A percentile compares a stretch with the other conserved stretches of the same genome.
phyloP scores from a whole-genome alignment of 140 eudicot genomes.

The Oenanthe javanica region DNA sequence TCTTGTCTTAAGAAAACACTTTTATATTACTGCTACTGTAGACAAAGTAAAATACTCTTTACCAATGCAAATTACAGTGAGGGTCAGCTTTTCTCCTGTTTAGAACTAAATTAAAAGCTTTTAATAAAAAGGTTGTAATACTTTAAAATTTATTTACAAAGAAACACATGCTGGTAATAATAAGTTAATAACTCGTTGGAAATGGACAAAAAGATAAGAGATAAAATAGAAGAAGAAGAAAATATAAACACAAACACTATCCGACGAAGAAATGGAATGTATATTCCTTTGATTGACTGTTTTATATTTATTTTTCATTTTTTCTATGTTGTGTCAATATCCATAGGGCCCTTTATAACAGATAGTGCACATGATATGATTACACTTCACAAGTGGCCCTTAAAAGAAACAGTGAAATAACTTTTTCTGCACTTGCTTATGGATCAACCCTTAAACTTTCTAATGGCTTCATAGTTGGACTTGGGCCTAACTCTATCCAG shows the following conservation, averaged over 20 bases:
- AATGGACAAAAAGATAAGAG: not conserved
- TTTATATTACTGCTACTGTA: not conserved
- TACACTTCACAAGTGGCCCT: not conserved
- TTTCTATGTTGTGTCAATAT: not conserved
- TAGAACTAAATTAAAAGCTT: not conserved
- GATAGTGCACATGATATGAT: slow-evolving; percentile 7
- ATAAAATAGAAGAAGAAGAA: not conserved
- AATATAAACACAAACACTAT: not conserved
- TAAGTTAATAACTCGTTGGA: not conserved
- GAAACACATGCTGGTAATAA: not conserved
- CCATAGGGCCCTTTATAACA: not conserved
- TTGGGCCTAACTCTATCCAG: slow-evolving; percentile 11
- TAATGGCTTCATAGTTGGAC: slow-evolving; percentile 4
- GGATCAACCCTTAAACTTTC: not conserved
- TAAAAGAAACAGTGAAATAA: not conserved
- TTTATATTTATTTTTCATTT: not conserved
- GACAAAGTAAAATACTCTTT: not conserved
- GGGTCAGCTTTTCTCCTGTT: not conserved
- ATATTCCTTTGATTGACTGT: not conserved
- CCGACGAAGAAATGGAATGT: slow-evolving; percentile 1
- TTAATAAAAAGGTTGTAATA: not conserved
- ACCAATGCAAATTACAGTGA: not conserved
- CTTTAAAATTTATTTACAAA: not conserved
- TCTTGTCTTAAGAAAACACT: not conserved
- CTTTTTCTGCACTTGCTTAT: slow-evolving; percentile 14